A percentile compares a stretch with the other conserved stretches of the same genome.
phyloP scores from a whole-genome alignment of 805 yeast genomes.

The Scheffersomyces coipomensis region DNA sequence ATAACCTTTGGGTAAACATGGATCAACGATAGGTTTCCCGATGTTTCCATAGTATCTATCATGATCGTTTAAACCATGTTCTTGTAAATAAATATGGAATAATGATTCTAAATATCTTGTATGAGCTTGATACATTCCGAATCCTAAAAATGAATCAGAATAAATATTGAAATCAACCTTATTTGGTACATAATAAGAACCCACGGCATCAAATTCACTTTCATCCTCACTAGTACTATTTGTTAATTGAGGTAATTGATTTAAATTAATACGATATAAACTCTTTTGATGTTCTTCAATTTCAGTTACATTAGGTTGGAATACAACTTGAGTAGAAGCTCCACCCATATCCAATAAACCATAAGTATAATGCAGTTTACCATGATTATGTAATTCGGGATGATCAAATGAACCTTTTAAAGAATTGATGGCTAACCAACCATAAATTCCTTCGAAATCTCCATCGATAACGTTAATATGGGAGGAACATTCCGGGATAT shows the following conservation, averaged over 20 bases:
- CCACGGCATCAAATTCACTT: constrained; percentile 1
- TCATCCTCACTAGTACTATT: constrained; percentile 1
- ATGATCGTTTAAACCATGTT: constrained; percentile 11
- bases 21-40: constrained; percentile 43
- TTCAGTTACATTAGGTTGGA: constrained; percentile 53
- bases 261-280: constrained; percentile 45
- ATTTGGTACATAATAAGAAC: constrained; percentile 16
- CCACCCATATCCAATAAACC: constrained; percentile 67
- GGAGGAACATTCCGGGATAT: constrained; percentile 57
- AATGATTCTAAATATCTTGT: constrained; percentile 42
- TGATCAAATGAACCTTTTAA: constrained; percentile 44
- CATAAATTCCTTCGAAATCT: constrained; percentile 63
- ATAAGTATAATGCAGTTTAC: constrained; percentile 46
- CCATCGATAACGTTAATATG: constrained; percentile 65
- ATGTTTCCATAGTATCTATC: constrained; percentile 11
- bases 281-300: constrained; percentile 43
- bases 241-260: constrained; percentile 26
- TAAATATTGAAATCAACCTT: constrained; percentile 42
- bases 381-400: constrained; percentile 38
- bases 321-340: constrained; percentile 63
- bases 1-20: constrained; percentile 56
- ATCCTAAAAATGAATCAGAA: constrained; percentile 58
- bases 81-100: constrained; percentile 16
- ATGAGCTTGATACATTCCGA: constrained; percentile 60
- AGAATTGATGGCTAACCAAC: constrained; percentile 66